Base-by-base conservation (phyloP, 2,329 filamentous ascomycete species). In the Emergomyces orientalis region DNA sequence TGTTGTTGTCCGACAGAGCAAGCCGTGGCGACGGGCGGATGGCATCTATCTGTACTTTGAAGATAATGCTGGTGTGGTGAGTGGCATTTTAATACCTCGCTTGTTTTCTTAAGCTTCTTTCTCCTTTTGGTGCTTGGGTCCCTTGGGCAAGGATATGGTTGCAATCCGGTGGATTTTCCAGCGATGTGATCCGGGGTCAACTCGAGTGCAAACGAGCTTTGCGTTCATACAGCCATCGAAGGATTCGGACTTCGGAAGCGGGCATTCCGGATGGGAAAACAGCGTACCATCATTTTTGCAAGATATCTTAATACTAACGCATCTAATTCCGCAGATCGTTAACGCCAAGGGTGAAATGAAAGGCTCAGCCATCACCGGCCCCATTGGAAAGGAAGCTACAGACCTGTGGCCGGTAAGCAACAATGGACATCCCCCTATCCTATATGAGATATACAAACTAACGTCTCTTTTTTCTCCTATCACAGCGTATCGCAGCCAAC, bases 271-370 rank as follows among this genome's bases (percentile, higher is more conserved):
- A 57, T 17, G 32, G 4, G 45, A 49, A 49, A 27, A 49, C 27
- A 5, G 4, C 3, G 22, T 55, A 37, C 19, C 14, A 55, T 55
- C 22, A 13, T 55, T 19, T 37, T 34, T 14, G 17, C 27, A 34
- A 55, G 8, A 32, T 4, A 2, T 2, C 32, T 55, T n/a, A n/a
- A 59, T 49, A 47, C 57, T 59, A 27, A 63, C 45, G 19, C 27
- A 45, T 59, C 45, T 45, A n/a, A 32, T 60, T 56, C 39, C 61
- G 62, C 76, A 94, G 90, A 99, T 99, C 77, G 94, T 99, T 86
- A 99, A 99, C 86, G 91, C 93, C 82, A 99, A 99, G 90, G 94
- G 94, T 84, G 94, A 99, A 85, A 99, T 99, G 94, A 99, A 99
- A 89, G 94, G 94, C 78, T 97, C 91, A 70, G 94, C 94, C 80